A percentile compares a stretch with the other conserved stretches of the same genome.
phyloP scores from a whole-genome alignment of 75 land plant genomes.

The Chamaecyparis obtusa region DNA sequence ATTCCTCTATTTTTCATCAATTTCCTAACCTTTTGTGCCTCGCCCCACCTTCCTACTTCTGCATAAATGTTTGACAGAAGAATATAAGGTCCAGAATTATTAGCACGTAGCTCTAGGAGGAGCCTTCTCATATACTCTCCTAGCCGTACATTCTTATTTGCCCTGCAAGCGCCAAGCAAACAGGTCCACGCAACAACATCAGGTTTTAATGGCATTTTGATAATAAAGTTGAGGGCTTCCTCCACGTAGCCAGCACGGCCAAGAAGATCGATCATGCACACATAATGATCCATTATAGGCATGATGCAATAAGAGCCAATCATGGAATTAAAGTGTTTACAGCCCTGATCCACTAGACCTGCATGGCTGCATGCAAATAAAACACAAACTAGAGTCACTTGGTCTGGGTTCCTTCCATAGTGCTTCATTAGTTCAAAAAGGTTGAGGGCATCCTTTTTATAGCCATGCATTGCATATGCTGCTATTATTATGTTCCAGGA shows the following conservation, averaged over 20 bases:
- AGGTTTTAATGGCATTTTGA: slow-evolving; percentile 50
- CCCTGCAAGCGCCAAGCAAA: slow-evolving; percentile 22
- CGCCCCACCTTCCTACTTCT: slow-evolving; percentile 12
- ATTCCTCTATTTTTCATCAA: slow-evolving; percentile 17
- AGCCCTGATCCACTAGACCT: slow-evolving; percentile 22
- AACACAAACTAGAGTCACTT: slow-evolving; percentile 14
- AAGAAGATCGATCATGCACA: slow-evolving; percentile 28
- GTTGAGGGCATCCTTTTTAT: slow-evolving; percentile 20
- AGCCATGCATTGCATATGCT: slow-evolving; percentile 21
- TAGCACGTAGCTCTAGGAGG: slow-evolving; percentile 13
- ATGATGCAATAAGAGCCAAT: slow-evolving; percentile 10
- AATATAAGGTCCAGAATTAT: slow-evolving; percentile 21
- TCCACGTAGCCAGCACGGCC: slow-evolving; percentile 25
- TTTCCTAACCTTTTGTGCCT: slow-evolving; percentile 14
- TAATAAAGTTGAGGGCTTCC: slow-evolving; percentile 19
- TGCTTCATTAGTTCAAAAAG: slow-evolving; percentile 13
- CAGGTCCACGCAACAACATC: slow-evolving; percentile 26
- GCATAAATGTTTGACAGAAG: slow-evolving; percentile 25
- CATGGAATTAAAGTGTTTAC: slow-evolving; percentile 17
- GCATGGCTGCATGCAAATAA: slow-evolving; percentile 29
- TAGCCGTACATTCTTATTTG: slow-evolving; percentile 14
- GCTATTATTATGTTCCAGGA: slow-evolving; percentile 25
- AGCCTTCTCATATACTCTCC: slow-evolving; percentile 18
- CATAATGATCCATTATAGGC: slow-evolving; percentile 18
- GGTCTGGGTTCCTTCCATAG: slow-evolving; percentile 4